Evolutionary conservation across 2,329 filamentous ascomycete genomes (phyloP).

Genomic region (Trichoderma atrobrunneum): DNA sequence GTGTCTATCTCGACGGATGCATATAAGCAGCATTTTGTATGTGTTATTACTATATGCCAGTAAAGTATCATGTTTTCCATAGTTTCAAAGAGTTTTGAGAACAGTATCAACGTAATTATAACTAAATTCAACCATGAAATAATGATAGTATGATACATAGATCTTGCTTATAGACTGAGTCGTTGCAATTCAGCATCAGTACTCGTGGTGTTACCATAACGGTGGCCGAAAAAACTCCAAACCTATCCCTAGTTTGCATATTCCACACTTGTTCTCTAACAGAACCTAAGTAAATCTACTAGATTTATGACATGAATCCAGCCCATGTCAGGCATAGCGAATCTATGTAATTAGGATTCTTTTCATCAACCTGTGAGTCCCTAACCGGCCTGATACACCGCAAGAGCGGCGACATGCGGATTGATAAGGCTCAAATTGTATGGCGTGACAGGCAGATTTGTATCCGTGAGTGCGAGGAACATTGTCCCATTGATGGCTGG

Average conservation of each 20-base stretch:
- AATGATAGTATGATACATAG: background rate
- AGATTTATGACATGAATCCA: background rate
- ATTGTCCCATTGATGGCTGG: constrained; percentile 74
- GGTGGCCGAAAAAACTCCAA: background rate
- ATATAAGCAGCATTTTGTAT: background rate
- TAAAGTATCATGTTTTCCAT: background rate
- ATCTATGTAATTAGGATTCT: background rate
- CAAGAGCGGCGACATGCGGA: constrained; percentile 71
- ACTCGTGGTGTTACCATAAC: background rate
- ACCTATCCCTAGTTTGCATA: background rate
- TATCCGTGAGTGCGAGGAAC: constrained; percentile 73
- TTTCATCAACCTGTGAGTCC: background rate
- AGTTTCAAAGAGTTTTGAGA: background rate
- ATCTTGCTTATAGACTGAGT: background rate
- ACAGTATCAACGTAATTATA: background rate
- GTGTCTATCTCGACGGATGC: too few relatives aligned
- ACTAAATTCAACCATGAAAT: background rate
- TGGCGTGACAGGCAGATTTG: constrained; percentile 65
- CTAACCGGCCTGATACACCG: constrained; percentile 51
- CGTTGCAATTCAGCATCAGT: background rate
- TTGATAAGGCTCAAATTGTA: constrained; percentile 75
- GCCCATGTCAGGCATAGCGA: background rate
- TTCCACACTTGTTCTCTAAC: background rate
- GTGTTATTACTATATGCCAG: background rate
- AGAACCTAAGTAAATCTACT: background rate